Evolutionary conservation across 2,329 filamentous ascomycete genomes (phyloP).

Genomic region (Alternaria conjuncta): DNA sequence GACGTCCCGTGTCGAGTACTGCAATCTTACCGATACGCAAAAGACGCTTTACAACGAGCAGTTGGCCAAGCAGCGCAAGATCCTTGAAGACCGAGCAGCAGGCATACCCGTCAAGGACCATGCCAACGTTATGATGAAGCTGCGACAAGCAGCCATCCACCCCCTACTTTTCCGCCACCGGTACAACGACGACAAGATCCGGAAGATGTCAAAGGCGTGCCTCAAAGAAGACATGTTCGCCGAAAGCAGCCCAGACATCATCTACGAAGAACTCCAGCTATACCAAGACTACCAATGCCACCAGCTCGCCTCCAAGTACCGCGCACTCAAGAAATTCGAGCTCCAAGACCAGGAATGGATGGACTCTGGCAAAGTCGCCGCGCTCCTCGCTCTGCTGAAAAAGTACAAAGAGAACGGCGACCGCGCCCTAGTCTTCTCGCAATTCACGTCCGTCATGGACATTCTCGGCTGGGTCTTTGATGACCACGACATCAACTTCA

Average conservation of each 20-base stretch:
- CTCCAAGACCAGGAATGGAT: conserved; percentile 69
- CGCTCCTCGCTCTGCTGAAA: conserved; percentile 75
- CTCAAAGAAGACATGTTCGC: conserved; percentile 69
- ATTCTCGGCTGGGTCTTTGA: conserved; percentile 85
- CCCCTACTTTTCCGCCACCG: conserved; percentile 84
- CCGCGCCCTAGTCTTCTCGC: conserved; percentile 87
- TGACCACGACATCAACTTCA: conserved; percentile 74
- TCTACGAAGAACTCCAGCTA: conserved; percentile 60
- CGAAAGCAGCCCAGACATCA: conserved; percentile 57
- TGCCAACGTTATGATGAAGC: conserved; percentile 75
- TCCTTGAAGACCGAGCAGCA: conserved; percentile 64
- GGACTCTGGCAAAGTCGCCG: conserved; percentile 83
- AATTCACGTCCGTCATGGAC: conserved; percentile 90
- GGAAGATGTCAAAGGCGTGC: conserved; percentile 78
- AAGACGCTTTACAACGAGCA: conserved; percentile 74
- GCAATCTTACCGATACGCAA: conserved; percentile 77
- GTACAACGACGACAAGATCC: conserved; percentile 76
- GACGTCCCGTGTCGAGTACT: conserved; percentile 77
- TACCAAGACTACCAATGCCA: conserved; percentile 70
- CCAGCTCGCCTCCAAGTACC: conserved; percentile 61
- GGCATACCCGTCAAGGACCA: conserved; percentile 62
- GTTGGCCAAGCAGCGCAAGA: conserved; percentile 67
- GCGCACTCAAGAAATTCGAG: conserved; percentile 61
- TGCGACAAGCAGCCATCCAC: conserved; percentile 91
- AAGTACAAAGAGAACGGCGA: conserved; percentile 81